A percentile compares a stretch with the other conserved stretches of the same genome.
Evolutionary conservation across 345 rosid genomes (phyloP).

Genomic region (Carallia brachiata): DNA sequence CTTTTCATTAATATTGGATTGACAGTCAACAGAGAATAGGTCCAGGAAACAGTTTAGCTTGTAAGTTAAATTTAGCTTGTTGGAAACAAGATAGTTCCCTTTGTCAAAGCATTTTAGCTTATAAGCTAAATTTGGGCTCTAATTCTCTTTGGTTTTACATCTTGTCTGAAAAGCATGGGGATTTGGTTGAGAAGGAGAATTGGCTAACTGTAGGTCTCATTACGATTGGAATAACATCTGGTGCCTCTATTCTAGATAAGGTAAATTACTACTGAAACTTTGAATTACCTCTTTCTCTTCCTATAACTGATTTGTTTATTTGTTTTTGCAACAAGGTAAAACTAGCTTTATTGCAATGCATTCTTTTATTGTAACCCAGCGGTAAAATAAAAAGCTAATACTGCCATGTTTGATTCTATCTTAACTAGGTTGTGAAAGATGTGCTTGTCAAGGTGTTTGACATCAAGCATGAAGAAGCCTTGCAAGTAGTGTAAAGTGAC

Average conservation of each 20-base stretch:
- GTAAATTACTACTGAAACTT: slow-evolving; percentile 26
- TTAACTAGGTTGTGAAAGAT: slow-evolving; percentile 70
- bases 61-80: no score
- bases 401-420: neutral
- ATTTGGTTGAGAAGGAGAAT: slow-evolving; percentile 84
- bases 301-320: neutral
- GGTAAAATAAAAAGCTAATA: slow-evolving; percentile 5
- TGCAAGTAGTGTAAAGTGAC: slow-evolving; percentile 48
- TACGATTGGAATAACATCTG: slow-evolving; percentile 86
- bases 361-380: neutral
- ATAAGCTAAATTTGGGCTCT: neutral
- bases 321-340: neutral
- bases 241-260: slow-evolving; percentile 99
- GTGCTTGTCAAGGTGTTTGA: slow-evolving; percentile 67
- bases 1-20: no score
- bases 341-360: neutral
- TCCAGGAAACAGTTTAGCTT: no score
- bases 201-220: slow-evolving; percentile 91
- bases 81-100: neutral
- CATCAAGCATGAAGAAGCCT: slow-evolving; percentile 65
- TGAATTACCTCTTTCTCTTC: neutral
- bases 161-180: slow-evolving; percentile 62
- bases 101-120: neutral
- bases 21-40: no score
- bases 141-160: neutral